A percentile compares a stretch with the other conserved stretches of the same genome.
Evolutionary conservation across 2,329 filamentous ascomycete species (phyloP).

Genomic region (Colletotrichum musae): DNA sequence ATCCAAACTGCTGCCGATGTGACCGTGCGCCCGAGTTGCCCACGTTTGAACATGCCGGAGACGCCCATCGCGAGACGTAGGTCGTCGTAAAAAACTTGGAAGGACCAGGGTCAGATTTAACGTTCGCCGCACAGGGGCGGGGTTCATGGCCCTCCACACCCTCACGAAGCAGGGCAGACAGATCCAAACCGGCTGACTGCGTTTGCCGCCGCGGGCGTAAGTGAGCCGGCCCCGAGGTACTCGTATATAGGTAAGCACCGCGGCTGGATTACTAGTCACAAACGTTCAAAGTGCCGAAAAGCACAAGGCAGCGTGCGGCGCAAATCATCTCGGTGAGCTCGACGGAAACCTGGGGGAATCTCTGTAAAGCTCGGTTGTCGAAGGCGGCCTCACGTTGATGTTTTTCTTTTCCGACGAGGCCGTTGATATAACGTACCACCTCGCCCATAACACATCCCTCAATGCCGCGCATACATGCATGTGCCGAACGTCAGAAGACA

Average conservation of each 20-base stretch:
- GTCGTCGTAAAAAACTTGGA: slow-evolving; percentile 1
- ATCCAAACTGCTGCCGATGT: no score
- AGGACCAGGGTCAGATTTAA: slow-evolving; percentile 17
- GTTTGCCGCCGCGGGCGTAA: not conserved
- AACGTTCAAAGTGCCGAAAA: not conserved
- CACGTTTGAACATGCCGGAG: no score
- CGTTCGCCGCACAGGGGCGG: slow-evolving; percentile 4
- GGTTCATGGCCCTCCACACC: not conserved
- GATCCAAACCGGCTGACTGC: slow-evolving; percentile 6
- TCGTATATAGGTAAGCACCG: not conserved
- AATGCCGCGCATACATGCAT: no score
- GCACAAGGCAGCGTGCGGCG: not conserved
- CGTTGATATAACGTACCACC: no score
- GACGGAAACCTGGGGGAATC: not conserved
- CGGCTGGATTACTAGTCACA: not conserved
- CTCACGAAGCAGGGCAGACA: not conserved
- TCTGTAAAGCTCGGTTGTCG: not conserved
- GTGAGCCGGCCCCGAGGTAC: not conserved
- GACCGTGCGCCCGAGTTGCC: no score
- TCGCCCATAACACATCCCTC: no score
- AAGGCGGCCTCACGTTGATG: no score
- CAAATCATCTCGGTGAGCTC: not conserved
- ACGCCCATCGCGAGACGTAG: not conserved
- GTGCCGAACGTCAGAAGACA: no score
- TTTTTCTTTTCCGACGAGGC: not conserved